Evolutionary conservation across 495 filamentous ascomycete species (phyloP).

Genomic region (Glutinoglossum americanum): DNA sequence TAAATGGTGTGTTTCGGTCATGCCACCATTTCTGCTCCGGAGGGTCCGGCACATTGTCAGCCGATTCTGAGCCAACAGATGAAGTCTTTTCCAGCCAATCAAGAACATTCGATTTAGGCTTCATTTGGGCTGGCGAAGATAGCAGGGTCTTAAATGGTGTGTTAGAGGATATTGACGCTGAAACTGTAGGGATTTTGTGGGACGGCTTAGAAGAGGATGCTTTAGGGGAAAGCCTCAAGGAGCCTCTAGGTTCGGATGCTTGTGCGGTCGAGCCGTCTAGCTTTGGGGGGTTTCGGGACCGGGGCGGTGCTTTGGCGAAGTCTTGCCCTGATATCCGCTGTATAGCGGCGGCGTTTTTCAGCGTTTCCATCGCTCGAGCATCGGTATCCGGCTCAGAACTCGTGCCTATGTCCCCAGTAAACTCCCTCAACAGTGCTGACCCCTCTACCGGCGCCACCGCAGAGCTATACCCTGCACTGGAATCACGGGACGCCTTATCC

Average conservation of each 20-base stretch:
- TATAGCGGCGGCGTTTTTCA: background rate
- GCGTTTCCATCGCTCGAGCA: background rate
- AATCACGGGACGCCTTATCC: background rate
- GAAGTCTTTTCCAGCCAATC: background rate
- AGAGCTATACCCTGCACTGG: background rate
- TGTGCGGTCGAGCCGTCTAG: background rate
- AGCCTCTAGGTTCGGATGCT: background rate
- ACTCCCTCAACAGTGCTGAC: background rate
- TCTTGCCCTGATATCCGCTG: background rate
- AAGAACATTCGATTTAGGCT: background rate
- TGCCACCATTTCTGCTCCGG: conserved; percentile 1
- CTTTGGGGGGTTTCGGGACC: background rate
- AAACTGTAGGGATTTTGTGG: background rate
- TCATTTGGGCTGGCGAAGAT: background rate
- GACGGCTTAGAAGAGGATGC: background rate
- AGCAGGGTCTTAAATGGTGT: background rate
- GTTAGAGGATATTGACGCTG: background rate
- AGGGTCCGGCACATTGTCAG: background rate
- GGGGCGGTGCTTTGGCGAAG: background rate
- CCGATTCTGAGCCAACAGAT: background rate
- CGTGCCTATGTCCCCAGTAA: background rate
- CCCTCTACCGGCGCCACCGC: background rate
- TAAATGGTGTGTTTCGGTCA: conserved; percentile 3
- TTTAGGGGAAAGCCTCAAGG: background rate
- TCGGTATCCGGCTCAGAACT: background rate